Evolutionary conservation across 768 basidiomycete genomes (phyloP), one percentile per base, ranked within the genome.

Genomic region (Kwoniella dejecticola): DNA sequence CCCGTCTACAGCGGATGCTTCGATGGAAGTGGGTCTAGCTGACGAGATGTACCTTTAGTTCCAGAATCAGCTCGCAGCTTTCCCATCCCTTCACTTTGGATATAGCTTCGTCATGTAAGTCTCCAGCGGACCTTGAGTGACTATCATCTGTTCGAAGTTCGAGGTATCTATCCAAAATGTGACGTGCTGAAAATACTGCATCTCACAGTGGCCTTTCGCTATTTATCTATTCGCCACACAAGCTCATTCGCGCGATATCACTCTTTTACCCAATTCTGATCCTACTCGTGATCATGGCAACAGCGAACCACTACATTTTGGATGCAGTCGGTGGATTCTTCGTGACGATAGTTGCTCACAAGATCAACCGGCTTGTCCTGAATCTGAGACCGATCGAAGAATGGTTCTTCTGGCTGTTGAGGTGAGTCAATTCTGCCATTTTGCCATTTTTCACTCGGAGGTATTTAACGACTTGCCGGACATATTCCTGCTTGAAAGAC

Each of bases 21-120:
- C 36, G 36, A n/a, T 36, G 31, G 19, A 15, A 4, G n/a, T 17
- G 31, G 23, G n/a, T n/a, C n/a, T n/a, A 45, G 55, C 45, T 58
- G 47, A 44, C 31, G 23, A 17, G 49, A 26, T 36, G 45, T n/a
- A 19, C 10, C 17, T 38, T 6, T 40, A 71, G 72, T 74, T 74
- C 53, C 72, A 74, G 49, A 74, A 74, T 50, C 72, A 74, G 61
- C 61, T 74, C 6, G 72, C 72, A 3, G 72, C 72, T 6, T 74
- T 74, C 66, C 72, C 72, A 11, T 71, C 69, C 3, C 54, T 70
- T 6, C 69, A 70, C 47, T 70, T 64, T 47, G 64, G 60, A 19
- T 66, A 63, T 47, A 60, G 55, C 33, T 62, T 65, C 47, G 57
- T 65, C 54, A 70, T 70, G 68, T 70, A 29, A 19, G 68, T 66